phyloP scores from a whole-genome alignment of 352 stramenopile genomes.

The Phytophthora fragariae region DNA sequence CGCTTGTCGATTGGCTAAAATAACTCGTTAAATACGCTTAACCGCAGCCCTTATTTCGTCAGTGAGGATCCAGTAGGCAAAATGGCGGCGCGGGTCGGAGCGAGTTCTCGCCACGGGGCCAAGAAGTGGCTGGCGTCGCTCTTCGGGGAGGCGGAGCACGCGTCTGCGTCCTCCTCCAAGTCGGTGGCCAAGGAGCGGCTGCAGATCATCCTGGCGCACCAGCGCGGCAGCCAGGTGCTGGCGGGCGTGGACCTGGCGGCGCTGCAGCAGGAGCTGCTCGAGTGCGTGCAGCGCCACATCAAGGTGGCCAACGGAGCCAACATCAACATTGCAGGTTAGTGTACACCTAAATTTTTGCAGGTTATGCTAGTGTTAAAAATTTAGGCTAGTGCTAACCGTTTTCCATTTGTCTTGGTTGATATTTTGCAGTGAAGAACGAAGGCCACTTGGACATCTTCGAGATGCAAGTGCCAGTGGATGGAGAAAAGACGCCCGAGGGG shows the following conservation, averaged over 20 bases:
- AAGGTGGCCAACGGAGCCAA: slow-evolving; percentile 86
- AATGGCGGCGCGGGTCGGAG: slow-evolving; percentile 60
- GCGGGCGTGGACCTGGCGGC: slow-evolving; percentile 81
- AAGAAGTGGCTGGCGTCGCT: slow-evolving; percentile 86
- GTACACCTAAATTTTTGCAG: neutral
- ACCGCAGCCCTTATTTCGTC: slow-evolving; percentile 7
- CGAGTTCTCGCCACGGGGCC: slow-evolving; percentile 59
- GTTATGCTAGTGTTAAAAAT: neutral
- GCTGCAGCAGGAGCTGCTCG: slow-evolving; percentile 84
- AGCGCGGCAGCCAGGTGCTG: slow-evolving; percentile 85
- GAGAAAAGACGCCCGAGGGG: slow-evolving; percentile 29
- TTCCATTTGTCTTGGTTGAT: slow-evolving; percentile 1
- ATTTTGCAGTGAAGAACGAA: slow-evolving; percentile 84
- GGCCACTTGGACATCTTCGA: slow-evolving; percentile 91
- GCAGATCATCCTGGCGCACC: slow-evolving; percentile 91
- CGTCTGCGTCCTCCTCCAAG: slow-evolving; percentile 61
- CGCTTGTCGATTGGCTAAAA: neutral
- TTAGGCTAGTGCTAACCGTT: slow-evolving; percentile 1
- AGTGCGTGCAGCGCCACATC: slow-evolving; percentile 91
- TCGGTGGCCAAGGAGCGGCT: slow-evolving; percentile 88
- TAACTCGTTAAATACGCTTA: neutral
- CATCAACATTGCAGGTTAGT: slow-evolving; percentile 88
- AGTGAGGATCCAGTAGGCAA: slow-evolving; percentile 14
- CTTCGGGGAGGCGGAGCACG: slow-evolving; percentile 62
- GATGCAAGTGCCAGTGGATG: slow-evolving; percentile 90